Conservation (phyloP, 2,329 filamentous ascomycete genomes). For the Xylaria multiplex region DNA sequence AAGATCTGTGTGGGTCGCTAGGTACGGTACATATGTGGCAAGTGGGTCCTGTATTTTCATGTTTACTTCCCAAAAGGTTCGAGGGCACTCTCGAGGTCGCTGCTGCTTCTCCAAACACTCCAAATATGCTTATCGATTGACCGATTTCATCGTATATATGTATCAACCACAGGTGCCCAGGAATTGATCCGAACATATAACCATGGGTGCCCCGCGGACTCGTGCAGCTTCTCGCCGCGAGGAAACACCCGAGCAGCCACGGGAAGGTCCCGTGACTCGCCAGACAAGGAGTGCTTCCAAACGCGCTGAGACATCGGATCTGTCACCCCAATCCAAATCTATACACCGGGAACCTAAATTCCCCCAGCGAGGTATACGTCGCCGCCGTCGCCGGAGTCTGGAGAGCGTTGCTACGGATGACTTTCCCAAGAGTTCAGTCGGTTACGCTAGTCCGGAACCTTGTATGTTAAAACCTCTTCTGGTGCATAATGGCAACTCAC, state of each 20-base stretch:
- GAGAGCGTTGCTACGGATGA: conserved; percentile 41
- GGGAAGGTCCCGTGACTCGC: conserved; percentile 25
- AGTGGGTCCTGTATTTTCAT: conserved; percentile 2
- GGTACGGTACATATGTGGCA: no score
- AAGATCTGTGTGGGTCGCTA: no score
- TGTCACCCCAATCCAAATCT: conserved; percentile 27
- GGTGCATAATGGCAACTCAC: conserved; percentile 6
- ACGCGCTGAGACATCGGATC: conserved; percentile 32
- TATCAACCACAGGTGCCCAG: neutral
- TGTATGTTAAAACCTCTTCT: conserved; percentile 18
- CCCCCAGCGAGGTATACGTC: conserved; percentile 40
- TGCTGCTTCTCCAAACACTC: no score
- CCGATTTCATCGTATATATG: conserved; percentile 1
- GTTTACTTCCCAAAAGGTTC: conserved; percentile 11
- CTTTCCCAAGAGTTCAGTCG: conserved; percentile 32
- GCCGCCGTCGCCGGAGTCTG: conserved; percentile 36
- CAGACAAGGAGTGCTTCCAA: conserved; percentile 40
- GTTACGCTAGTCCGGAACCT: conserved; percentile 27
- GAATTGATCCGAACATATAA: conserved; percentile 14
- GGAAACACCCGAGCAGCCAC: conserved; percentile 36
- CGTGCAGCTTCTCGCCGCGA: conserved; percentile 37
- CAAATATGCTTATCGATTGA: conserved; percentile 3
- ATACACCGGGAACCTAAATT: conserved; percentile 17
- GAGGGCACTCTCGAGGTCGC: no score
- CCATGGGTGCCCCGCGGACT: conserved; percentile 40